Evolutionary conservation across 1,284 basidiomycete species (phyloP), one percentile per base, ranked within the genome.

Genomic region (Ustilago sp.): DNA sequence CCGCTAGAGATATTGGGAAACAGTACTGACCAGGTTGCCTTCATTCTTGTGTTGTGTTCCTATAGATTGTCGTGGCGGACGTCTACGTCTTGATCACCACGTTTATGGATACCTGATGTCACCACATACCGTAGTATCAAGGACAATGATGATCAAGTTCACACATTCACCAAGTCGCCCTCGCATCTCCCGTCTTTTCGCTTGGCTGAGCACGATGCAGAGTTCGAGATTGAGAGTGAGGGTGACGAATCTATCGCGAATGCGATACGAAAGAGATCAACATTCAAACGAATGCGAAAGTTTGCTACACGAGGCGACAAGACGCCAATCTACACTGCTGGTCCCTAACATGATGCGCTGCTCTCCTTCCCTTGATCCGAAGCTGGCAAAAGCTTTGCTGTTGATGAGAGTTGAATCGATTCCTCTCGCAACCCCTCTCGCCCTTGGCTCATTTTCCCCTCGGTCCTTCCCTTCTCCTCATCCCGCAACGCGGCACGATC

Each of bases 51-150:
- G 3, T 34, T 52, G 7, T 11, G 19, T 3, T 1, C 8, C 8
- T 8, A 15, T 19, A 45, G 43, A 71, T 80, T 56, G 63, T 79
- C n/a, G 38, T 80, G 3, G 69, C 72, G 1, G 79, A 80, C 38
- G 71, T 38, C 11, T 80, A 76, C 36, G 74, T 79, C 6, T 52
- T 80, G 55, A 66, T 79, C 13, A 76, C 79, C 3, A 72, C 69
- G 2, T 76, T 76, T 45, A 57, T 60, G 57, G 61, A 47, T 34
- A 39, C n/a, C 9, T 23, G 58, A 8, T 62, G 36, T 28, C 19
- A 12, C 32, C 32, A 13, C 15, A n/a, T 35, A n/a, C 4, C n/a
- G 23, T 28, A 28, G 23, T 47, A 34, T 8, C 31, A 13, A 11
- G 28, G 48, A 50, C 48, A 31, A 50, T 35, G 19, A 51, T 48